phyloP scores from a whole-genome alignment of 2,329 filamentous ascomycete species.

The Aspergillus sp. region DNA sequence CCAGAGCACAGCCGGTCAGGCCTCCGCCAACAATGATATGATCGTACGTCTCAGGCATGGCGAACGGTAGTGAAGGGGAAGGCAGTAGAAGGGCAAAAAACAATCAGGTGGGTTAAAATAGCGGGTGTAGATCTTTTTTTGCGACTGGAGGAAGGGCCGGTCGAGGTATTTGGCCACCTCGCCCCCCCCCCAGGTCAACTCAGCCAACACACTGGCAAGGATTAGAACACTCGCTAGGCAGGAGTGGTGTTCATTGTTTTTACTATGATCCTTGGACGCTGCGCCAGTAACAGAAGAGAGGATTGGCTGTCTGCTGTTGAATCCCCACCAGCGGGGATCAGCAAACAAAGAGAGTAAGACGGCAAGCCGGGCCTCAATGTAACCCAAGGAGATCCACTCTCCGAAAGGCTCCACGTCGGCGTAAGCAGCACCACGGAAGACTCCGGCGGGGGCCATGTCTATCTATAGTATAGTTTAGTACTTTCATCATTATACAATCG shows the following conservation, averaged over 20 bases:
- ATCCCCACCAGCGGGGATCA: neutral
- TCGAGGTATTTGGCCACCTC: neutral
- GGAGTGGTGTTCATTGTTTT: neutral
- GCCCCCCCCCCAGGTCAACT: neutral
- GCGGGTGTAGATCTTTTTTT: neutral
- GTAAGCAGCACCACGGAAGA: neutral
- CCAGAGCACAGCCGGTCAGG: slow-evolving; percentile 28
- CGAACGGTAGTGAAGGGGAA: neutral
- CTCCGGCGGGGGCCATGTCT: neutral
- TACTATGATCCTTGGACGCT: neutral
- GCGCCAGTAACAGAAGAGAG: neutral
- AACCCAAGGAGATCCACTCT: neutral
- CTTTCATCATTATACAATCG: neutral
- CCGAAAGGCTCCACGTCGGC: neutral
- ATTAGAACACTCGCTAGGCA: neutral
- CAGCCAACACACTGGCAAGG: neutral
- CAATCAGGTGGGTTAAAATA: neutral
- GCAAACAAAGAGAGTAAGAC: neutral
- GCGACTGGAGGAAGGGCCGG: neutral
- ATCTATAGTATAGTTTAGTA: neutral
- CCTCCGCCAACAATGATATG: slow-evolving; percentile 33
- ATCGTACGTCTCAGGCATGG: neutral
- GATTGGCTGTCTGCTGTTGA: neutral
- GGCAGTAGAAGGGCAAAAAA: neutral
- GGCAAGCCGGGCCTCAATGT: neutral